Evolutionary conservation across 202 grass and related monocot genomes (phyloP).

Genomic region (Zoysia matrella): DNA sequence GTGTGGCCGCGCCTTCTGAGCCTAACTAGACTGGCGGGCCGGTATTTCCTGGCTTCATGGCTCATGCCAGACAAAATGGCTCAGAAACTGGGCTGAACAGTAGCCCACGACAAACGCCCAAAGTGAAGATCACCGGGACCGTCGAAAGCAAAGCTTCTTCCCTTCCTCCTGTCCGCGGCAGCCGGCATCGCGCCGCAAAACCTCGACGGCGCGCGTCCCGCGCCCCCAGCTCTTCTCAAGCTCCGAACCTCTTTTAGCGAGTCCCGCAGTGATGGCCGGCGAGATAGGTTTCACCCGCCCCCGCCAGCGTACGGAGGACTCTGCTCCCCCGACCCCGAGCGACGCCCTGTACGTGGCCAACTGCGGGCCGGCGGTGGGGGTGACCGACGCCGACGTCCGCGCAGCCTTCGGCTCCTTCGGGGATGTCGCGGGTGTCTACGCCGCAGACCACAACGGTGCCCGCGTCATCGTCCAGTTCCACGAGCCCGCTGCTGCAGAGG

Average conservation of each 20-base stretch:
- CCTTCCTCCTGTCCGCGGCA: neutral
- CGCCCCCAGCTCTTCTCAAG: neutral
- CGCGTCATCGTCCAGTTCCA: slow-evolving; percentile 77
- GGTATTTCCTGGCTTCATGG: neutral
- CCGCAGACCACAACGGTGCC: slow-evolving; percentile 68
- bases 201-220: neutral
- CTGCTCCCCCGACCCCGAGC: slow-evolving; percentile 26
- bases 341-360: slow-evolving; percentile 79
- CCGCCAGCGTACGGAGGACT: slow-evolving; percentile 25
- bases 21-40: neutral
- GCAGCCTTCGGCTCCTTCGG: slow-evolving; percentile 67
- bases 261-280: slow-evolving; percentile 35
- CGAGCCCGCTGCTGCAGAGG: slow-evolving; percentile 56
- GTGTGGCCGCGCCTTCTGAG: neutral
- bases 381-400: slow-evolving; percentile 57
- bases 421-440: slow-evolving; percentile 56
- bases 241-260: neutral
- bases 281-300: slow-evolving; percentile 58
- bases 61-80: neutral
- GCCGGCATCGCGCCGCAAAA: slow-evolving; percentile 3
- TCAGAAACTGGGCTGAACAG: neutral
- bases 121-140: neutral
- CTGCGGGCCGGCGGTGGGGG: slow-evolving; percentile 78
- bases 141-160: neutral
- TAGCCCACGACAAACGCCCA: neutral